Percentiles rank a stretch among this genome's conserved stretches.
These are phyloP conservation scores for Emericellopsis cladophorae DNA, from an alignment of 2,329 filamentous ascomycete species.

Conservation along the genomic window DNA sequence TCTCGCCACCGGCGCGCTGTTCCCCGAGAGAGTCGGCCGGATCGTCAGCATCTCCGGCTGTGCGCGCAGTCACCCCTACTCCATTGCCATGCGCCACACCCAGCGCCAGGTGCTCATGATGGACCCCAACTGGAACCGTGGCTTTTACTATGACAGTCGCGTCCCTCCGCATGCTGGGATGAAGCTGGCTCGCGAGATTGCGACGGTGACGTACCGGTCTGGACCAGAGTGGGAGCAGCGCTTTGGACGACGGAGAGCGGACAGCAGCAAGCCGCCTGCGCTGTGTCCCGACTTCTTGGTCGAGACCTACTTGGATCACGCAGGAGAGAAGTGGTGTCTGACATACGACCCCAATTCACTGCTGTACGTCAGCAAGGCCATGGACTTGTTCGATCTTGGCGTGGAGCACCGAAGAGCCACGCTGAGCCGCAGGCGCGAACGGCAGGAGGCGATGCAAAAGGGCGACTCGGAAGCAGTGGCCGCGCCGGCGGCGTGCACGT, in stretches of 20 bases:
- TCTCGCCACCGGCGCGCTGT: constrained; percentile 73
- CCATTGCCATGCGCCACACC: constrained; percentile 96
- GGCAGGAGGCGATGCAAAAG: constrained; percentile 26
- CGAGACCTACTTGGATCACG: constrained; percentile 95
- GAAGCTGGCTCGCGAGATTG: constrained; percentile 95
- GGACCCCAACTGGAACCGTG: constrained; percentile 93
- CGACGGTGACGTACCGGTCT: constrained; percentile 91
- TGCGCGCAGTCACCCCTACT: constrained; percentile 89
- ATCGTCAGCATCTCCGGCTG: constrained; percentile 89
- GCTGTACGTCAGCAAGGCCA: constrained; percentile 94
- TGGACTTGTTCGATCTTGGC: constrained; percentile 95
- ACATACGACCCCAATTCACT: constrained; percentile 94
- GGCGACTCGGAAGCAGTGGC: constrained; percentile 38
- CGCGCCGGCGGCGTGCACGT: constrained; percentile 43
- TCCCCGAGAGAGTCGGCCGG: constrained; percentile 67
- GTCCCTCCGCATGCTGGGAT: constrained; percentile 91
- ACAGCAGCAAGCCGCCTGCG: constrained; percentile 74
- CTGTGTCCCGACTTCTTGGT: constrained; percentile 97
- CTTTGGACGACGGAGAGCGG: constrained; percentile 78
- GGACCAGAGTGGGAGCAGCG: constrained; percentile 96
- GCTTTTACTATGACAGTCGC: constrained; percentile 71
- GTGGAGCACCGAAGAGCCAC: constrained; percentile 54
- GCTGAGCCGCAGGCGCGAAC: constrained; percentile 43
- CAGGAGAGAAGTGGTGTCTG: constrained; percentile 94
- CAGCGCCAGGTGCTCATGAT: constrained; percentile 98